Evolutionary conservation across 768 basidiomycete genomes (phyloP), one percentile per base, ranked within the genome.

Genomic region (Amanita pseudoporphyria): DNA sequence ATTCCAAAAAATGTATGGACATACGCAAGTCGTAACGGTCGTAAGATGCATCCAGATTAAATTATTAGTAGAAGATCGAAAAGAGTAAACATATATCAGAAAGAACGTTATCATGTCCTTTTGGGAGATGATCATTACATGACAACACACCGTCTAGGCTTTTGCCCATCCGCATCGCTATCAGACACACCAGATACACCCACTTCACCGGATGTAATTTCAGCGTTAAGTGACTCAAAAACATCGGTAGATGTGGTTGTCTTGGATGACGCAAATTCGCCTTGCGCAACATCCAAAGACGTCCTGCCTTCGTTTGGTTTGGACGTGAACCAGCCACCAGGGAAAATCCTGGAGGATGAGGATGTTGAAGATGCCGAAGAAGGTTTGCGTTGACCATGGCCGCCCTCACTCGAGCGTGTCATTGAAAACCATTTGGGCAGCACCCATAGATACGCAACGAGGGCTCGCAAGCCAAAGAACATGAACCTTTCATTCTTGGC

Each of bases 341-440:
- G 77, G 70, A 79, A 76, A 63, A 74, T 72, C 41, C 72, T 67
- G 10, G 76, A 77, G n/a, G 78, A 78, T 3, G 76, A 65, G 1
- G 45, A 47, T 14, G 45, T n/a, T 1, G 28, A 44, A n/a, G 43
- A 45, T n/a, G 44, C 26, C 5, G 45, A 47, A 9, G 45, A 47
- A 9, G 45, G 10, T 22, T 37, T 35, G 10, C 22, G 74, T 73
- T 9, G 78, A 77, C 57, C 76, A 74, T n/a, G 71, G 65, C 43
- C 76, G 64, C 12, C 64, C 63, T 41, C 76, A 74, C 49, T 58
- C 45, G 16, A 60, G 41, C 21, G 63, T 55, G 22, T 41, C 47
- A 37, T 53, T 39, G 37, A 40, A 14, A 37, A 10, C 30, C 42
- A 26, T 45, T 52, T 38, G 31, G 21, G 41, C 33, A 41, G 22